Base-by-base conservation (phyloP, 768 basidiomycete species). In the Chlorophyllum brunneum region DNA sequence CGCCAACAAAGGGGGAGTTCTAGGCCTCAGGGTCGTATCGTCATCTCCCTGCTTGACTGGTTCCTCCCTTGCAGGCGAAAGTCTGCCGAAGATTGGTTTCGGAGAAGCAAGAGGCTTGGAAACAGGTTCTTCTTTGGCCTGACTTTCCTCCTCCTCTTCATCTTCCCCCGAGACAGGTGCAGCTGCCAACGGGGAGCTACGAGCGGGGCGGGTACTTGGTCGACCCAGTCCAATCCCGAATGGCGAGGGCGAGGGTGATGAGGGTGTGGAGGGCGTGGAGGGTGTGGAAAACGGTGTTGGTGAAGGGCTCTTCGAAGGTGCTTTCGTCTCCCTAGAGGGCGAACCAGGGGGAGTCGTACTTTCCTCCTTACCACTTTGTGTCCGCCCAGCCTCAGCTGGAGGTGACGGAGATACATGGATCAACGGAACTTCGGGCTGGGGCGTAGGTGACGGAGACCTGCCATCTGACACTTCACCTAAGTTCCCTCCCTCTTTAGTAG, bases 111-210 rank as follows among this genome's bases (percentile, higher is more conserved):
- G 31, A 27, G 55, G 37, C 37, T 57, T 47, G 10, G 54, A 31
- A 22, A 54, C 46, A 13, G n/a, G 54, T 30, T 67, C 65, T 15
- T 11, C 27, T 23, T 31, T 30, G 36, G 8, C 10, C 22, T 53
- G 24, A 39, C 34, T 31, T 26, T 66, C 66, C 9, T 70, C 73
- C 29, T 76, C 75, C 10, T 70, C 70, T 7, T 79, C 79, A 13
- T 77, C 77, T 9, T 67, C 68, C 4, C 59, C 70, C 56, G 72
- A 79, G 50, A 70, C 70, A 47, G 81, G 70, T 4, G 75, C 71
- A 51, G 66, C 81, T 3, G 88, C 83, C 43, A 91, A 70, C 1
- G 89, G 89, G 2, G 89, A 90, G 58, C 89, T 91, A n/a, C 86
- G 81, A 2, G 75, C 66, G 0, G 88, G 88, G 5, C 83, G 79